These are phyloP conservation scores for Macaranga tanarius DNA, from an alignment of 441 rosid species.

Conservation along the genomic window DNA sequence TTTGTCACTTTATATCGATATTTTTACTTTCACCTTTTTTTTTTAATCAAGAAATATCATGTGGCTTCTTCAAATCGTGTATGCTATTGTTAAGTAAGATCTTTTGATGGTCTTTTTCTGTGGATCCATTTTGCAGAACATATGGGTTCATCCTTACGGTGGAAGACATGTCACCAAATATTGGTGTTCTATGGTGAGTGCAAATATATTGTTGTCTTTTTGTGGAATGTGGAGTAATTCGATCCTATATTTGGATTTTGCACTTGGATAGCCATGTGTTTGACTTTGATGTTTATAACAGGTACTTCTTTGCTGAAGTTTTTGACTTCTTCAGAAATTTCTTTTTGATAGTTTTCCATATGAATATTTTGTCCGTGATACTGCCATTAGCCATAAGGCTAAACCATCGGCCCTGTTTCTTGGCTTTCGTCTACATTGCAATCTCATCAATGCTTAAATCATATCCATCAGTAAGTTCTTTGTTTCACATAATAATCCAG, in stretches of 20 bases:
- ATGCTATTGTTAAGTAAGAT: background rate
- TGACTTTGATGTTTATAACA: conserved; percentile 39
- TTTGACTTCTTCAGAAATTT: conserved; percentile 87
- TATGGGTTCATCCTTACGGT: conserved; percentile 92
- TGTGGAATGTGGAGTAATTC: conserved; percentile 11
- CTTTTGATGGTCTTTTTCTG: conserved; percentile 19
- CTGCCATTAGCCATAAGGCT: conserved; percentile 87
- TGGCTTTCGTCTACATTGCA: conserved; percentile 82
- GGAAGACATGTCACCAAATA: conserved; percentile 95
- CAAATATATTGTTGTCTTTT: conserved; percentile 10
- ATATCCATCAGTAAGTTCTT: conserved; percentile 82
- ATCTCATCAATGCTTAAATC: conserved; percentile 89
- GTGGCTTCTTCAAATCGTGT: conserved; percentile 14
- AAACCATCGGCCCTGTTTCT: conserved; percentile 84
- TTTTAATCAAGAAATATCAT: background rate
- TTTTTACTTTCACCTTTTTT: background rate
- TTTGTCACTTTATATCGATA: too few species aligned
- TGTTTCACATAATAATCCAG: background rate
- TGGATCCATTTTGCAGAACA: conserved; percentile 50
- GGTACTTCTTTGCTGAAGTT: conserved; percentile 99
- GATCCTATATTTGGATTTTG: background rate
- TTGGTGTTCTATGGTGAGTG: conserved; percentile 87
- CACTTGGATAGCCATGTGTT: conserved; percentile 10
- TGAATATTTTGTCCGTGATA: conserved; percentile 76
- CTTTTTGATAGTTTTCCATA: conserved; percentile 90